A percentile compares a stretch with the other conserved stretches of the same genome.
Evolutionary conservation across 2,329 filamentous ascomycete species (phyloP).

Genomic region (Colletotrichum lindemuthianum): DNA sequence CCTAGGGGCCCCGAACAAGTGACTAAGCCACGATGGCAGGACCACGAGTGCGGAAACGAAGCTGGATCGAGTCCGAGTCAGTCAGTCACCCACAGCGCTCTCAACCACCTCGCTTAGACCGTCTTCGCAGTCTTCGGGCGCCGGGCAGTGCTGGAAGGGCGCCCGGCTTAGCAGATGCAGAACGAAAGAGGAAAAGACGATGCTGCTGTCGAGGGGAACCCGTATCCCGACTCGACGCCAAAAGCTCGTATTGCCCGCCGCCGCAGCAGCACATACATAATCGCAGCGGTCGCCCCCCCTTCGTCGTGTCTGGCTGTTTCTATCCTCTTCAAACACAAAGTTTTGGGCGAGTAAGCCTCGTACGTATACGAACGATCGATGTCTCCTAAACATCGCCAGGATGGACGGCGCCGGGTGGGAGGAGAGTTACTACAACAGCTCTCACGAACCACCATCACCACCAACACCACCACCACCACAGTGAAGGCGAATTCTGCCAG

Average conservation of each 20-base stretch:
- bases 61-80: no score
- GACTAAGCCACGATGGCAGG: no score
- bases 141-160: neutral
- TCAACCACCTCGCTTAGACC: no score
- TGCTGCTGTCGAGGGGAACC: no score
- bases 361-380: neutral
- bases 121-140: constrained; percentile 17
- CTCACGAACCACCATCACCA: no score
- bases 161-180: no score
- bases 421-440: no score
- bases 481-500: no score
- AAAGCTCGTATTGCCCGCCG: constrained; percentile 14
- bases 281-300: constrained; percentile 11
- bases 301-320: neutral
- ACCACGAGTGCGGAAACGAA: no score
- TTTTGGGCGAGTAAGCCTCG: neutral
- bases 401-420: neutral
- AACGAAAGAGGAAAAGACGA: no score
- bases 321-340: neutral
- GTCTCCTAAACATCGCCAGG: constrained; percentile 1
- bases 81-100: no score
- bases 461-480: constrained; percentile 5
- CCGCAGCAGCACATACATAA: constrained; percentile 20
- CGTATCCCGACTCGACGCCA: neutral
- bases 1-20: no score